phyloP scores from a whole-genome alignment of 2,329 filamentous ascomycete genomes.

The Alternaria rosae region DNA sequence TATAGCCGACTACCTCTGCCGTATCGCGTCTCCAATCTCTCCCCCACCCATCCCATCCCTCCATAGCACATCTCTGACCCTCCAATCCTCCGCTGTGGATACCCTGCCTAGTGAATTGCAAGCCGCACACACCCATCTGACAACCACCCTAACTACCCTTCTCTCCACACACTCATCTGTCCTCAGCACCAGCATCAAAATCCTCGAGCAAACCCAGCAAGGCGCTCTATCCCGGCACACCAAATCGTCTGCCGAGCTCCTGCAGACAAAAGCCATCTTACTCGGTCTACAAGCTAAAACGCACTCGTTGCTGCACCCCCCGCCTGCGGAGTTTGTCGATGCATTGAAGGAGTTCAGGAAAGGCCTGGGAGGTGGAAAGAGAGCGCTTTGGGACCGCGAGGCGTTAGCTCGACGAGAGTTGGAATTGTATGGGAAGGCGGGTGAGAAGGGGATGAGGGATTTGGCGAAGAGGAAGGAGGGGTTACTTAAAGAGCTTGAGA shows the following conservation, averaged over 20 bases:
- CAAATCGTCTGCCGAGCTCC: constrained; percentile 54
- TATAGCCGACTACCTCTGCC: constrained; percentile 43
- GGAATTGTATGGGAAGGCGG: constrained; percentile 46
- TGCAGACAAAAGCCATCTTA: constrained; percentile 52
- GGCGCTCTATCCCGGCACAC: constrained; percentile 53
- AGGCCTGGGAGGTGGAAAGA: constrained; percentile 39
- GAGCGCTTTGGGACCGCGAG: constrained; percentile 41
- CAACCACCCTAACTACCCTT: constrained; percentile 43
- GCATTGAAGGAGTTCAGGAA: constrained; percentile 45
- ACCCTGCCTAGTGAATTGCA: constrained; percentile 36
- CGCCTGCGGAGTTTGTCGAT: constrained; percentile 32
- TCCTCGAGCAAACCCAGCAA: constrained; percentile 58
- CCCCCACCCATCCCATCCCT: constrained; percentile 22
- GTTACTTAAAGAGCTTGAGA: constrained; percentile 28
- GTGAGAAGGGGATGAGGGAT: constrained; percentile 48
- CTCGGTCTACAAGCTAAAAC: constrained; percentile 52
- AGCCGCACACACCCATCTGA: constrained; percentile 39
- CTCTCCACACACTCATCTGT: constrained; percentile 49
- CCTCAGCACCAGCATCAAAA: constrained; percentile 50
- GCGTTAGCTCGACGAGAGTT: constrained; percentile 44
- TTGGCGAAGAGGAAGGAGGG: constrained; percentile 50
- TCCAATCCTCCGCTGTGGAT: constrained; percentile 20
- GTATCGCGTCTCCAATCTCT: constrained; percentile 36
- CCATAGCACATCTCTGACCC: constrained; percentile 7
- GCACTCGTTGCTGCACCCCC: constrained; percentile 36